phyloP scores from a whole-genome alignment of 2,329 filamentous ascomycete species.

The Ophiostoma montium region DNA sequence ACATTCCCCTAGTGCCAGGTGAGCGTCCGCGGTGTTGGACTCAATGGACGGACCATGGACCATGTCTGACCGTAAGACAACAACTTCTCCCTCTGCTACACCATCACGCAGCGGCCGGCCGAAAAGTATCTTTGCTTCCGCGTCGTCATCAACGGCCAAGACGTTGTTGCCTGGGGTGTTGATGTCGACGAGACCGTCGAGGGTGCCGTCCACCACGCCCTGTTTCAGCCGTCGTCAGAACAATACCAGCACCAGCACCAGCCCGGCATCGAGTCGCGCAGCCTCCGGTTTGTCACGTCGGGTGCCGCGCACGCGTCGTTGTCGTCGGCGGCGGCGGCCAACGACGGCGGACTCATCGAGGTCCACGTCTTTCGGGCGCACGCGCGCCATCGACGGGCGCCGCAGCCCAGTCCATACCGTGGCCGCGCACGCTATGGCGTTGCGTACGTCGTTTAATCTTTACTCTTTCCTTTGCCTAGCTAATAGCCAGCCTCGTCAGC shows the following conservation, averaged over 20 bases:
- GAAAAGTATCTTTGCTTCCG: slow-evolving; percentile 37
- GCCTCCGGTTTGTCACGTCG: slow-evolving; percentile 34
- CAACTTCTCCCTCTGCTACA: slow-evolving; percentile 39
- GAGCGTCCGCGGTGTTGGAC: slow-evolving; percentile 6
- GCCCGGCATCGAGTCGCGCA: slow-evolving; percentile 32
- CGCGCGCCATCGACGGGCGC: slow-evolving; percentile 28
- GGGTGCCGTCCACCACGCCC: slow-evolving; percentile 20
- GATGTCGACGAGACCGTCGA: slow-evolving; percentile 28
- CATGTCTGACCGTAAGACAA: slow-evolving; percentile 23
- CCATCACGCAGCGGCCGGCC: slow-evolving; percentile 21
- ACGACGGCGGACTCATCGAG: slow-evolving; percentile 42
- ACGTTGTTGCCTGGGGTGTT: slow-evolving; percentile 38
- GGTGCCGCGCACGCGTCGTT: slow-evolving; percentile 24
- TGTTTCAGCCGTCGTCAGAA: slow-evolving; percentile 33
- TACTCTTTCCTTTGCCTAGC: too few relatives aligned
- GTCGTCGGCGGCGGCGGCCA: too few relatives aligned
- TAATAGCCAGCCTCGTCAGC: slow-evolving; percentile 27
- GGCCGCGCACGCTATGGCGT: slow-evolving; percentile 37
- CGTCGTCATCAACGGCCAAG: slow-evolving; percentile 38
- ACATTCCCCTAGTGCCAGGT: slow-evolving; percentile 42
- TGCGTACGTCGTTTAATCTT: too few relatives aligned
- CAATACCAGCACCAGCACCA: slow-evolving; percentile 23
- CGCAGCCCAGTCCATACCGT: slow-evolving; percentile 29
- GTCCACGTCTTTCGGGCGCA: slow-evolving; percentile 38
- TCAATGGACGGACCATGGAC: background rate